Percentiles rank a stretch among this genome's conserved stretches.
Evolutionary conservation across 2,329 filamentous ascomycete species (phyloP).

Genomic region (Coniella lustricola): DNA sequence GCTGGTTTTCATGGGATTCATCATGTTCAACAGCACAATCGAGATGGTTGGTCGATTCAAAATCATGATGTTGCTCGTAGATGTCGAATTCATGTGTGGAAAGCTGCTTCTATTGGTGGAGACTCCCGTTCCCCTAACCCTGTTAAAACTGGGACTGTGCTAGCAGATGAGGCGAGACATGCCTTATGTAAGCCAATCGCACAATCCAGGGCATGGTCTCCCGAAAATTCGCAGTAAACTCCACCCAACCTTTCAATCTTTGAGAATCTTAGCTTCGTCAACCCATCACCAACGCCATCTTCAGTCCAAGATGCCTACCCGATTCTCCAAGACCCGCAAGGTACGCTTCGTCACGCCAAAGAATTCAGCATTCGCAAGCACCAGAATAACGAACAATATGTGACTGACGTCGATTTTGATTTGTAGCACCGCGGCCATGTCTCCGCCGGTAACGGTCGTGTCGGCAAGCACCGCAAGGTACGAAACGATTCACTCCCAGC

Average conservation of each 20-base stretch:
- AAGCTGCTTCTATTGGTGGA: too few relatives aligned
- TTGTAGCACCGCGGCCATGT: conserved; percentile 82
- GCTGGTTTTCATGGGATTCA: too few relatives aligned
- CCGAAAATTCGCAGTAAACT: conserved; percentile 7
- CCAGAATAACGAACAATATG: conserved; percentile 17
- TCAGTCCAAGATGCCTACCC: conserved; percentile 49
- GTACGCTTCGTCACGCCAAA: conserved; percentile 9
- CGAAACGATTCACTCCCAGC: conserved; percentile 2
- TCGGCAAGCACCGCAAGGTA: conserved; percentile 95
- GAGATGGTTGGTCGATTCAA: too few relatives aligned
- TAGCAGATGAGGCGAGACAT: not conserved
- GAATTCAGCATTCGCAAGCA: conserved; percentile 5
- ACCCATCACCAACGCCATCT: conserved; percentile 14
- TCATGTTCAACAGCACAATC: too few relatives aligned
- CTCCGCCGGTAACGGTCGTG: conserved; percentile 94
- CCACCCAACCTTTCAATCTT: conserved; percentile 5
- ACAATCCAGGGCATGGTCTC: not conserved
- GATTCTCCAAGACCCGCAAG: conserved; percentile 70
- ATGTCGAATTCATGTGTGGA: too few relatives aligned
- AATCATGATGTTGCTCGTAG: too few relatives aligned
- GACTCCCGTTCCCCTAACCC: too few relatives aligned
- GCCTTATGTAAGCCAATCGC: conserved; percentile 6
- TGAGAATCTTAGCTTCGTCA: conserved; percentile 13
- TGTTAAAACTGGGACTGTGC: not conserved
- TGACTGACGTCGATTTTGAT: conserved; percentile 23